Percentiles rank a stretch among this genome's conserved stretches.
Conservation (phyloP, 2,329 filamentous ascomycete genomes). For the Diaporthe sp. region DNA sequence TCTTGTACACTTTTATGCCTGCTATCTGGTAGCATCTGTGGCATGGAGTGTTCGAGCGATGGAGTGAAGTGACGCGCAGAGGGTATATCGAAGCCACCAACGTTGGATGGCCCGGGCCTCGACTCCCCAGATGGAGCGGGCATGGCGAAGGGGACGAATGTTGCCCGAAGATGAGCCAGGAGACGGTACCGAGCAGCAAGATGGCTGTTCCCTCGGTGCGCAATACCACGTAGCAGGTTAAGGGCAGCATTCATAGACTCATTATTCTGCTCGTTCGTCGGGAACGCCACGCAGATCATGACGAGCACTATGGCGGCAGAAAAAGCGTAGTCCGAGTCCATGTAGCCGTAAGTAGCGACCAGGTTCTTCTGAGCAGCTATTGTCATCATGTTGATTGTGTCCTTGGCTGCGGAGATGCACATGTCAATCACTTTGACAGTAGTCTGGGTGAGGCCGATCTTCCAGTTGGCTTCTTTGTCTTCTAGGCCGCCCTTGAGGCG, state of each 20-base stretch:
- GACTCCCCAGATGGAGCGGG: background rate
- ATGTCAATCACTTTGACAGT: constrained; percentile 66
- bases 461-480: constrained; percentile 59
- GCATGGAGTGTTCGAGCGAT: too few species aligned
- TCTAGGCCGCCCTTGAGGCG: constrained; percentile 55
- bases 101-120: background rate
- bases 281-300: constrained; percentile 68
- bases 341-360: constrained; percentile 69
- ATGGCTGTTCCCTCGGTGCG: constrained; percentile 65
- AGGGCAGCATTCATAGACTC: constrained; percentile 62
- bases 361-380: constrained; percentile 63
- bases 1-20: background rate
- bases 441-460: constrained; percentile 60
- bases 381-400: constrained; percentile 63
- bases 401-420: constrained; percentile 64
- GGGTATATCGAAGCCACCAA: constrained; percentile 1
- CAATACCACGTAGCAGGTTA: constrained; percentile 63
- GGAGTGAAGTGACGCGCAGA: background rate
- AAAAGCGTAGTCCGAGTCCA: constrained; percentile 70
- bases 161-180: constrained; percentile 49
- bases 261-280: constrained; percentile 57
- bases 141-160: constrained; percentile 43
- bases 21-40: background rate
- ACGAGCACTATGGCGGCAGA: constrained; percentile 67
- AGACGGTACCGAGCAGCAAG: constrained; percentile 55